A percentile compares a stretch with the other conserved stretches of the same genome.
Evolutionary conservation across 257 asterid species (phyloP).

Genomic region (Capsicum baccatum): DNA sequence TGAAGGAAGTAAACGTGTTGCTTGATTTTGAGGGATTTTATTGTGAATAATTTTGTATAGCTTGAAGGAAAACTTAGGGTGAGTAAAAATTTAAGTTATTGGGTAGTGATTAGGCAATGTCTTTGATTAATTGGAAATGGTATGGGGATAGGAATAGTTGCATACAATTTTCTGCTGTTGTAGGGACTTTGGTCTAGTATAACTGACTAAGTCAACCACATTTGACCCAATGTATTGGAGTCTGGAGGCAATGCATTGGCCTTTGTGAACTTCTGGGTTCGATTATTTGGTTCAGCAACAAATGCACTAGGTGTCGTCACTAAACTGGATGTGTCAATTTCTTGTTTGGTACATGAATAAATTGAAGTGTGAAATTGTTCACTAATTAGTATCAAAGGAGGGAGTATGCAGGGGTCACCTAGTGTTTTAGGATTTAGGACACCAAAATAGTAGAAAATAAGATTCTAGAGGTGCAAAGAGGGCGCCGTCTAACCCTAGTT

Average conservation of each 20-base stretch:
- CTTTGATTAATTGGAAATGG: not conserved
- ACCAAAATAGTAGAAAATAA: not conserved
- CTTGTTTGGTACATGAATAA: not conserved
- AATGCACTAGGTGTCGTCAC: not conserved
- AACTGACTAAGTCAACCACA: not conserved
- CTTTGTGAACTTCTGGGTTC: not conserved
- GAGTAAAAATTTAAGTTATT: not conserved
- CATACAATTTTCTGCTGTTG: not conserved
- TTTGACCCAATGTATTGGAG: not conserved
- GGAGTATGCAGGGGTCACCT: conserved; percentile 2
- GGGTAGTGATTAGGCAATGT: not conserved
- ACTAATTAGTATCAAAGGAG: not conserved
- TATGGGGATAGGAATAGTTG: not conserved
- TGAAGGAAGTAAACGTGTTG: not conserved
- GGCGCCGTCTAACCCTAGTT: not conserved
- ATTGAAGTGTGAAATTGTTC: not conserved
- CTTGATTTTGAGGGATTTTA: not conserved
- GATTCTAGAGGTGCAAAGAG: not conserved
- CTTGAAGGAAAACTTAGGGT: not conserved
- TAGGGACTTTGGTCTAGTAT: not conserved
- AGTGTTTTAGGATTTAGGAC: not conserved
- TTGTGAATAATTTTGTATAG: too few species aligned
- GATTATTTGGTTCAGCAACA: not conserved
- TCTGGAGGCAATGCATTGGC: not conserved
- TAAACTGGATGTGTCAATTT: not conserved